Base-by-base conservation (phyloP, 352 stramenopile species). In the Pythium plurisporium region DNA sequence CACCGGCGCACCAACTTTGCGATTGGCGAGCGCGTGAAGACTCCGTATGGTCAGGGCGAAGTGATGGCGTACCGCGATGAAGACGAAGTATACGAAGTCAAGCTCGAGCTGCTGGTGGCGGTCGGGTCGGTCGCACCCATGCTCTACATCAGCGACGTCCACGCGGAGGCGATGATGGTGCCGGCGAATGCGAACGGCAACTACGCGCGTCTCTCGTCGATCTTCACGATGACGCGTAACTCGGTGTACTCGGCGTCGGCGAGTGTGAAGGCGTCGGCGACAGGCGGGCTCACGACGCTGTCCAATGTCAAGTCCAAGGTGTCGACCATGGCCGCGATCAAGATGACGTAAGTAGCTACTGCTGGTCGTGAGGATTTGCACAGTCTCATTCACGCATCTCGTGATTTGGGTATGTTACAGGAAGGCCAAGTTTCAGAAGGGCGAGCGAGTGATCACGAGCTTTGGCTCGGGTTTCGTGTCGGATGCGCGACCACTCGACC, bases 391-490 rank as follows among this genome's bases (percentile, higher is more conserved):
- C n/a, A n/a, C n/a, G n/a, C n/a, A n/a, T n/a, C n/a, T 22, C 34
- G 31, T 23, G 10, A 25, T 40, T 25, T 65, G 17, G 14, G 19
- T 52, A 33, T 20, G 27, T 37, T 36, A 56, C 57, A 88, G 76
- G 22, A 91, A 79, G 41, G 38, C 53, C 47, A 91, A 85, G 50
- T 94, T 72, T 52, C 70, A 89, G 56, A 83, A 86, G 58, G 79
- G 81, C 4, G 81, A 94, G 48, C 84, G 84, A 19, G 78, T 94
- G 57, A 43, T 94, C 33, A 90, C 79, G 15, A 72, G 56, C 29
- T 89, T 91, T 53, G 84, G 84, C 30, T 94, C 84, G 22, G 84
- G 81, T n/a, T 91, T 91, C 41, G 59, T 94, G 30, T 65, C 79
- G 20, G 78, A 89, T 34, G 53, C 61, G 2, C 75, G 83, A 15